phyloP scores from a whole-genome alignment of 345 rosid genomes.

The Xanthoceras sorbifolium region DNA sequence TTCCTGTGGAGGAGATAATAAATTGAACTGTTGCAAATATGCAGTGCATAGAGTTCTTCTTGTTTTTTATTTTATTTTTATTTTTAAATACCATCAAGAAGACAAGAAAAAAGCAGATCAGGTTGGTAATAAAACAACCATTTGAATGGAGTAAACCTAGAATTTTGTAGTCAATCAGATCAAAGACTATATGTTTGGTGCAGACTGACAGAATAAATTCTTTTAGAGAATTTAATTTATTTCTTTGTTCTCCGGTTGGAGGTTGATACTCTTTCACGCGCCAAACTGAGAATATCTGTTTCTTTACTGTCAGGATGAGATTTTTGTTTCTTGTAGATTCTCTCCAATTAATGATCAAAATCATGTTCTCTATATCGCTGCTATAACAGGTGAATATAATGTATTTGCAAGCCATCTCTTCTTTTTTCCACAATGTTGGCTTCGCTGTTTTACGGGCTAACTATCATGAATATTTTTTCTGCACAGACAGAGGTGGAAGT shows the following conservation, averaged over 20 bases:
- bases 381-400: slow-evolving; percentile 62
- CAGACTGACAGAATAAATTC: not conserved
- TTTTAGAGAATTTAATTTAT: not conserved
- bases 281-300: slow-evolving; percentile 25
- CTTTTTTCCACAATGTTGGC: not conserved
- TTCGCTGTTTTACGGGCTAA: slow-evolving; percentile 7
- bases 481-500: slow-evolving; percentile 66
- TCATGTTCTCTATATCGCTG: slow-evolving; percentile 65
- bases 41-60: not conserved
- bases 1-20: not conserved
- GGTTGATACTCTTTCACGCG: slow-evolving; percentile 9
- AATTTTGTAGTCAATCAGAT: not conserved
- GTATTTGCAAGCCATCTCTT: not conserved
- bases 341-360: slow-evolving; percentile 45
- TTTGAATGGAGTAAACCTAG: slow-evolving; percentile 5
- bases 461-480: not conserved
- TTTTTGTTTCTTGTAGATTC: slow-evolving; percentile 81
- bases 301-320: slow-evolving; percentile 62
- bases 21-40: not conserved
- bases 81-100: not conserved
- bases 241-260: not conserved
- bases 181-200: not conserved
- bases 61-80: not conserved
- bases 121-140: not conserved
- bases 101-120: not conserved